phyloP scores from a whole-genome alignment of 805 yeast species.

The Diddensiella transvaalensis region DNA sequence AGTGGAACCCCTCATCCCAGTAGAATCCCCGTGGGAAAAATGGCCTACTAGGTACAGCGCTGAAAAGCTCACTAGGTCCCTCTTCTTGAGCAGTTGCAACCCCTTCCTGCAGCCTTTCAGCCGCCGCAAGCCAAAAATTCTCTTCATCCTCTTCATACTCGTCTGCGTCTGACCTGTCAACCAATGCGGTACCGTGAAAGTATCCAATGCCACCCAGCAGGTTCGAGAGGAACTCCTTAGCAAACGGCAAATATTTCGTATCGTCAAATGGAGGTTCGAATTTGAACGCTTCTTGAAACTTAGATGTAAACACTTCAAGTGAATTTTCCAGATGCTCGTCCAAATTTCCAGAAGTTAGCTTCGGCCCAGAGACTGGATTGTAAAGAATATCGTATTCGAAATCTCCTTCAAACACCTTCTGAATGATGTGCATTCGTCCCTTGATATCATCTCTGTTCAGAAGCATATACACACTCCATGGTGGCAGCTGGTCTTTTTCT shows the following conservation, averaged over 20 bases:
- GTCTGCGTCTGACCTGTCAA: conserved; percentile 65
- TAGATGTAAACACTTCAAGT: conserved; percentile 43
- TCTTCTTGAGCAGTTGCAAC: conserved; percentile 39
- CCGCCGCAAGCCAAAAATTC: conserved; percentile 37
- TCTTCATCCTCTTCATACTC: conserved; percentile 68
- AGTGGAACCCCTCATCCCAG: conserved; percentile 98
- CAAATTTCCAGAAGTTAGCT: conserved; percentile 20
- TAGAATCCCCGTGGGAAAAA: conserved; percentile 95
- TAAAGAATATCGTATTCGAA: conserved; percentile 73
- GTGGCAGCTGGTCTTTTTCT: conserved; percentile 35
- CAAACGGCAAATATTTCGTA: conserved; percentile 50
- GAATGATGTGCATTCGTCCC: conserved; percentile 79
- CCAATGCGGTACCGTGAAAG: conserved; percentile 76
- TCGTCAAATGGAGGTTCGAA: conserved; percentile 53
- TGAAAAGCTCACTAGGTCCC: conserved; percentile 74
- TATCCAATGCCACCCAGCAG: conserved; percentile 88
- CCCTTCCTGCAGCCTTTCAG: conserved; percentile 9
- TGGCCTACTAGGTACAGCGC: conserved; percentile 87
- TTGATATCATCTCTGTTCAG: conserved; percentile 56
- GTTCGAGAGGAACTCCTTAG: conserved; percentile 75
- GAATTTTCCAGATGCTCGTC: conserved; percentile 33
- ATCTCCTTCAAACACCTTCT: conserved; percentile 67
- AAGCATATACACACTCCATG: conserved; percentile 44
- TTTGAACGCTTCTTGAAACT: conserved; percentile 50
- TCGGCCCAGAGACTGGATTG: conserved; percentile 44